phyloP scores from a whole-genome alignment of 106 monocot genomes.

The Posidonia australis region DNA sequence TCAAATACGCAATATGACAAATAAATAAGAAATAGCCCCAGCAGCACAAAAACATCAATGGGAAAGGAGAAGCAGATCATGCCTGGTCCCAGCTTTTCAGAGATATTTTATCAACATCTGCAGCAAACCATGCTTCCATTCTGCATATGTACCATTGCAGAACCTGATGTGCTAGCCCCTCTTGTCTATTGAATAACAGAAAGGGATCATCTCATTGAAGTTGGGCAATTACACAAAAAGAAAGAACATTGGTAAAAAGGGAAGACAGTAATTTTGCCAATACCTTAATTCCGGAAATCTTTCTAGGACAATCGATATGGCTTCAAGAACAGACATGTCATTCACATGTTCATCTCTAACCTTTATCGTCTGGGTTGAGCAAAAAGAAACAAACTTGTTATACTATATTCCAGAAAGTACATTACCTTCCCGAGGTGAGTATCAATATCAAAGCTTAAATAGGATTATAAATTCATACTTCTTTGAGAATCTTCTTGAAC shows the following conservation, averaged over 20 bases:
- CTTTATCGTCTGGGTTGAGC: conserved; percentile 48
- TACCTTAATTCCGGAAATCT: conserved; percentile 68
- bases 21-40: background rate
- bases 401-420: background rate
- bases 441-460: background rate
- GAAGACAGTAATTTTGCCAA: background rate
- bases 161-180: conserved; percentile 75
- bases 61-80: background rate
- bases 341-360: conserved; percentile 55
- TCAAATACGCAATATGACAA: background rate
- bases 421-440: background rate
- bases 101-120: conserved; percentile 76
- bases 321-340: conserved; percentile 85
- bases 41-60: background rate
- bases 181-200: conserved; percentile 35
- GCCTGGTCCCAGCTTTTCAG: conserved; percentile 96
- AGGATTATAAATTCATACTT: conserved; percentile 27
- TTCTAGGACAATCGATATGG: conserved; percentile 83
- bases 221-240: background rate
- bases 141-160: conserved; percentile 94
- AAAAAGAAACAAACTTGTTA: conserved; percentile 9
- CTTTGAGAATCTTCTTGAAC: conserved; percentile 81
- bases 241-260: background rate
- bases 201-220: background rate
- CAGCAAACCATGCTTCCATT: conserved; percentile 99